These are phyloP conservation scores for Brassica carinata DNA, from an alignment of 345 rosid genomes.

Conservation along the genomic window DNA sequence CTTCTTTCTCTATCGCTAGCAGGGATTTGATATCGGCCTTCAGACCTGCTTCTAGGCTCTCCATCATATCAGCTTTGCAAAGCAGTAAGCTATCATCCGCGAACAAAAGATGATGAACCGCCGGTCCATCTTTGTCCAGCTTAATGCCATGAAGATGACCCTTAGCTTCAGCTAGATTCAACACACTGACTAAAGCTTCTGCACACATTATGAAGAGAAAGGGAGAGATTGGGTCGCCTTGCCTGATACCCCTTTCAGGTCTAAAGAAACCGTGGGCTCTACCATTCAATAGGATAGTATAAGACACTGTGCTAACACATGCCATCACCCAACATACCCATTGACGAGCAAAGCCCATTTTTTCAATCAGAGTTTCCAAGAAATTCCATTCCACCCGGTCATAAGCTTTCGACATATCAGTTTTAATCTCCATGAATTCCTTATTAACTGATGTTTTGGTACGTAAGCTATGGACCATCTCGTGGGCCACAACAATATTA, in stretches of 20 bases:
- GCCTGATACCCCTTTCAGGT: neutral
- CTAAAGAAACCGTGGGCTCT: neutral
- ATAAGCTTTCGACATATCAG: too few species aligned
- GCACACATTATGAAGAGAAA: neutral
- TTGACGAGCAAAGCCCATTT: neutral
- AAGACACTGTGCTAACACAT: neutral
- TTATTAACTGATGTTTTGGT: too few species aligned
- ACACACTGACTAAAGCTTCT: neutral
- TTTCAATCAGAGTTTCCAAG: too few species aligned
- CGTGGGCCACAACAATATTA: too few species aligned
- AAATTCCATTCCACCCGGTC: too few species aligned
- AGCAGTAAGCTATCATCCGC: neutral
- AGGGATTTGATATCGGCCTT: neutral
- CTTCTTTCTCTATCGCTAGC: neutral
- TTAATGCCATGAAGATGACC: neutral
- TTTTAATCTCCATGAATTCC: too few species aligned
- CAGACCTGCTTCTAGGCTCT: neutral
- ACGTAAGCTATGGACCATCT: too few species aligned
- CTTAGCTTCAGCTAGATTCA: neutral
- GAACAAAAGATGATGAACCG: neutral
- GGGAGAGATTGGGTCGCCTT: neutral
- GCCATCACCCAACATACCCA: neutral
- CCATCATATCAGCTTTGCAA: neutral
- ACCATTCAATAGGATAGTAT: neutral
- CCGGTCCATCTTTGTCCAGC: neutral